Conservation (phyloP, 2,329 filamentous ascomycete species). For the Aspergillus tubingensis region DNA sequence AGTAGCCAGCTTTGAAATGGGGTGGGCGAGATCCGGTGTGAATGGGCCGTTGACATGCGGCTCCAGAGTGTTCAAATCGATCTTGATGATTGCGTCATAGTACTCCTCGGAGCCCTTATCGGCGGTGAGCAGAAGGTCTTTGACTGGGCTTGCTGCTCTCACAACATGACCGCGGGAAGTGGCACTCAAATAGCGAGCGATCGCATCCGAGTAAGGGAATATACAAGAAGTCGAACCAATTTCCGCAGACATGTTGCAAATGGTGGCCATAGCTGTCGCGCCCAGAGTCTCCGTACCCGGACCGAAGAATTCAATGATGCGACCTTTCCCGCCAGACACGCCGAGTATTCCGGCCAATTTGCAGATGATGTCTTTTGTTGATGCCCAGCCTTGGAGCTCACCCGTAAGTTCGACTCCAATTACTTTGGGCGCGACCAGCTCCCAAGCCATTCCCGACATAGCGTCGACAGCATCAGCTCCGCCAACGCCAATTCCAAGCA, state of each 20-base stretch:
- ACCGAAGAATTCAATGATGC: slow-evolving; percentile 59
- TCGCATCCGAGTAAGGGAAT: slow-evolving; percentile 94
- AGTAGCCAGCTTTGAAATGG: slow-evolving; percentile 91
- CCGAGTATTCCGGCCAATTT: slow-evolving; percentile 94
- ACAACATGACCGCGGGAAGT: slow-evolving; percentile 87
- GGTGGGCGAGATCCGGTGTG: slow-evolving; percentile 92
- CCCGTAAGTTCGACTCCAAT: slow-evolving; percentile 20
- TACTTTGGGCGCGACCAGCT: slow-evolving; percentile 82
- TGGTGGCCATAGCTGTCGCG: slow-evolving; percentile 81
- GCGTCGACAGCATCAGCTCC: slow-evolving; percentile 96
- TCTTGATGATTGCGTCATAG: slow-evolving; percentile 90
- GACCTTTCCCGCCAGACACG: slow-evolving; percentile 92
- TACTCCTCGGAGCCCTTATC: slow-evolving; percentile 74
- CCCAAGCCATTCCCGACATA: slow-evolving; percentile 93
- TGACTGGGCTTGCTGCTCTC: slow-evolving; percentile 47
- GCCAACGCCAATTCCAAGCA: slow-evolving; percentile 90
- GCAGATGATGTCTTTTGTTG: slow-evolving; percentile 91
- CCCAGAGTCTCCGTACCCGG: slow-evolving; percentile 71
- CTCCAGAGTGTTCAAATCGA: slow-evolving; percentile 88
- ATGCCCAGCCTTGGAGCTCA: slow-evolving; percentile 76
- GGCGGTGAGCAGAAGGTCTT: slow-evolving; percentile 65
- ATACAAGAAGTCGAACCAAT: slow-evolving; percentile 76
- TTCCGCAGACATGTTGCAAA: slow-evolving; percentile 65
- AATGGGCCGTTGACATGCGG: slow-evolving; percentile 97
- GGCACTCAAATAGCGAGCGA: slow-evolving; percentile 87